A percentile compares a stretch with the other conserved stretches of the same genome.
phyloP scores from a whole-genome alignment of 78 protist species.

The Neovahlkampfia damariscottae region DNA sequence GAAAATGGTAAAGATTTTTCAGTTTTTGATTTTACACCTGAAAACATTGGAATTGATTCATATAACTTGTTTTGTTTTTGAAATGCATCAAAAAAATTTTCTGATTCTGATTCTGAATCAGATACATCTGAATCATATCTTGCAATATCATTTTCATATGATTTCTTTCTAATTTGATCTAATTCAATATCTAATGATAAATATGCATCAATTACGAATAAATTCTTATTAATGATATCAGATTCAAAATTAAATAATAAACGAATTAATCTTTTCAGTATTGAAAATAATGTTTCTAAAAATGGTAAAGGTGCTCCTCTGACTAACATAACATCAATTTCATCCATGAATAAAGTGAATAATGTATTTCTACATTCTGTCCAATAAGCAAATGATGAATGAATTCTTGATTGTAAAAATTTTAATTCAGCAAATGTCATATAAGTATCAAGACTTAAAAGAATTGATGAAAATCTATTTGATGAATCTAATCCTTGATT shows the following conservation, averaged over 20 bases:
- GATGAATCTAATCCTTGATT: background rate
- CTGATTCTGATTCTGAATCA: background rate
- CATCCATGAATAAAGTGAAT: background rate
- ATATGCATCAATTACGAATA: background rate
- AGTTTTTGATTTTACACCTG: too few relatives aligned
- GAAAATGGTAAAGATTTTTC: background rate
- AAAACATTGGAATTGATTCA: background rate
- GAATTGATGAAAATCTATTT: background rate
- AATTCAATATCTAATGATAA: background rate
- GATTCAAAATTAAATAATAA: background rate
- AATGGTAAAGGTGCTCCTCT: background rate
- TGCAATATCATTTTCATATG: background rate
- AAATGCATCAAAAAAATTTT: background rate
- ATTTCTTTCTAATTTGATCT: background rate
- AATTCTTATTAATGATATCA: background rate
- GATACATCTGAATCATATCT: background rate
- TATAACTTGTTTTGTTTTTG: background rate
- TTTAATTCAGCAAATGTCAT: background rate
- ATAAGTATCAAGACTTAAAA: background rate
- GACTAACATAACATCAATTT: background rate
- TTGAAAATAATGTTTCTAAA: background rate
- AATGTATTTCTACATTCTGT: background rate
- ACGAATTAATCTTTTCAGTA: background rate
- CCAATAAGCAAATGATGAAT: background rate
- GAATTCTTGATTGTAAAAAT: background rate